Evolutionary conservation across 1,284 basidiomycete genomes (phyloP), one percentile per base, ranked within the genome.

Genomic region (Malassezia sympodialis): DNA sequence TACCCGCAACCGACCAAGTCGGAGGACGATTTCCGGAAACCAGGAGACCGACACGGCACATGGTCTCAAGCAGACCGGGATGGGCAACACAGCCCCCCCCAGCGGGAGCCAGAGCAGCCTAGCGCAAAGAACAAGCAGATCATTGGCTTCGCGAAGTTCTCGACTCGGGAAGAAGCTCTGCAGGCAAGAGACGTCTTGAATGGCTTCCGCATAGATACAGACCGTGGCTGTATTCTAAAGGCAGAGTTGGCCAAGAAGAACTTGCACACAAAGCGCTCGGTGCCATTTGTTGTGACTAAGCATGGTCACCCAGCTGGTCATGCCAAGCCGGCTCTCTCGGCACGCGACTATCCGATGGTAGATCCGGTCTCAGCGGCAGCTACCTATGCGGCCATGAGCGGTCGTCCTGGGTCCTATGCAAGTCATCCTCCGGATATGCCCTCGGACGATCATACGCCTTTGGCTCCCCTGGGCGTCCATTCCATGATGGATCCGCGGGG

Each of bases 241-340:
- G 93, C 93, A 15, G 94, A 98, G 78, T 96, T 98, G 89, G 93
- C 93, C 34, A 98, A 98, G 83, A 98, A 98, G 82, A 96, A 98
- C 72, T 76, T 98, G 42, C 93, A 98, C 74, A 94, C 90, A 28
- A 74, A 74, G 58, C 72, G 72, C 24, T 41, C 26, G 4, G 44
- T 39, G 31, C 44, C 48, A 7, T 45, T 28, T 28, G 41, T 51
- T n/a, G 21, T 32, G 10, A 32, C 23, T 19, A 55, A 49, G 35
- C 39, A 30, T 27, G 39, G 32, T 14, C 51, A 46, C 19, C 46
- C 32, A n/a, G 37, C 37, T 2, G 23, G 23, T 2, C 34, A 37
- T 26, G 23, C 32, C 23, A 49, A 35, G 3, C 34, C 17, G 23
- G 14, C 32, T 7, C 28, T 35, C 19, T 32, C 45, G 14, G 6